Percentiles rank a stretch among this genome's conserved stretches.
These are phyloP conservation scores for Solanum aculeatissimum DNA, from an alignment of 305 asterid genomes.

Conservation along the genomic window DNA sequence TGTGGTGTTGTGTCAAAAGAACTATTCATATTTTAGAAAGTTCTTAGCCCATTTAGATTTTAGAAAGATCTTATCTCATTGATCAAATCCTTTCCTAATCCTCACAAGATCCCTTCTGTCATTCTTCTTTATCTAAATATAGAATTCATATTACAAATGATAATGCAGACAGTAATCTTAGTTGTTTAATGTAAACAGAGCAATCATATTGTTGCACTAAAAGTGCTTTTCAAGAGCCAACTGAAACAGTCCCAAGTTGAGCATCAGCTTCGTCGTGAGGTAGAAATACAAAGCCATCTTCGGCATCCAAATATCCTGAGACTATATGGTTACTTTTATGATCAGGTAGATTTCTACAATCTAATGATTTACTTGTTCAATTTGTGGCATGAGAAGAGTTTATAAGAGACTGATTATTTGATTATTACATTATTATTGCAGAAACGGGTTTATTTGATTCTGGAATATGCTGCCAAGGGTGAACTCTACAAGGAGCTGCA, in stretches of 20 bases:
- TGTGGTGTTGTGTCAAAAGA: background rate
- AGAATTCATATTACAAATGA: background rate
- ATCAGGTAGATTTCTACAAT: slow-evolving; percentile 36
- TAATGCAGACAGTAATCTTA: background rate
- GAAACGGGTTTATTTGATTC: slow-evolving; percentile 84
- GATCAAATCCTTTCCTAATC: background rate
- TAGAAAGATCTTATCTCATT: background rate
- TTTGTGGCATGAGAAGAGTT: background rate
- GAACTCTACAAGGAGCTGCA: slow-evolving; percentile 87
- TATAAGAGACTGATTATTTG: background rate
- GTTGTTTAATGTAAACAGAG: slow-evolving; percentile 14
- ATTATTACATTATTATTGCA: slow-evolving; percentile 19
- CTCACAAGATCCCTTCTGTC: background rate
- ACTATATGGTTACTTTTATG: slow-evolving; percentile 87
- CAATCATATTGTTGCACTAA: slow-evolving; percentile 75
- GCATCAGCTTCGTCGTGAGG: slow-evolving; percentile 96
- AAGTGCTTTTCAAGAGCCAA: slow-evolving; percentile 84
- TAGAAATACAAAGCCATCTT: slow-evolving; percentile 92
- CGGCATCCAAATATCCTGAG: slow-evolving; percentile 88
- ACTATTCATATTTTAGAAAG: background rate
- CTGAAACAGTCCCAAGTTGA: slow-evolving; percentile 85
- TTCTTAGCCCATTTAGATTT: background rate
- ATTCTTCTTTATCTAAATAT: background rate
- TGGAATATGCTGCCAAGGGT: slow-evolving; percentile 92
- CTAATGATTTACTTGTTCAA: background rate